Evolutionary conservation across 2,329 filamentous ascomycete species (phyloP).

Genomic region (Claviceps sp.): DNA sequence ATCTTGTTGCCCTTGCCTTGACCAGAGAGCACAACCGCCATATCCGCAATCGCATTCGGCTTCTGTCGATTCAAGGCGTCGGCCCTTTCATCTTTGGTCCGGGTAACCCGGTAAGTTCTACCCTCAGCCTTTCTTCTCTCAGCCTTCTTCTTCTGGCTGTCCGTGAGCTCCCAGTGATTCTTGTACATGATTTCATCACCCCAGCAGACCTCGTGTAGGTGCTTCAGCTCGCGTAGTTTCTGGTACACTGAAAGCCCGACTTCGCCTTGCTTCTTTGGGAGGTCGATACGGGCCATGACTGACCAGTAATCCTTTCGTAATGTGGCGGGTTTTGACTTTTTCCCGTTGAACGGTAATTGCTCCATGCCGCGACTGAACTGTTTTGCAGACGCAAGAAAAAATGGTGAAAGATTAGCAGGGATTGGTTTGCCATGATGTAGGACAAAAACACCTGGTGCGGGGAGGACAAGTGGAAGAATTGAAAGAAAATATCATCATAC

Average conservation of each 20-base stretch:
- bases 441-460: too few species aligned
- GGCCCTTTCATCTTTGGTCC: constrained; percentile 32
- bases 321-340: constrained; percentile 49
- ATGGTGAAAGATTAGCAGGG: background rate
- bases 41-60: constrained; percentile 48
- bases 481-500: background rate
- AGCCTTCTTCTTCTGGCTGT: constrained; percentile 20
- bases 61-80: constrained; percentile 44
- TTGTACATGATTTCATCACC: constrained; percentile 32
- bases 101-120: constrained; percentile 19
- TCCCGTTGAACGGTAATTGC: constrained; percentile 52
- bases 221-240: constrained; percentile 50
- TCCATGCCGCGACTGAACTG: constrained; percentile 32
- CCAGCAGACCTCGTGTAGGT: constrained; percentile 50
- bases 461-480: background rate
- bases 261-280: constrained; percentile 35
- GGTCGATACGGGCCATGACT: constrained; percentile 45
- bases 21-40: constrained; percentile 44
- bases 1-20: constrained; percentile 38
- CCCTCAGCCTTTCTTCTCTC: constrained; percentile 17
- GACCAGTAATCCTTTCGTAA: constrained; percentile 56
- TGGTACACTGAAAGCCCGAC: constrained; percentile 48
- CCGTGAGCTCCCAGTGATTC: constrained; percentile 19
- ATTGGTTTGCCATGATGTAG: too few species aligned
- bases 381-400: background rate